phyloP scores from a whole-genome alignment of 2,329 filamentous ascomycete genomes.

The Trichoderma endophyticum region DNA sequence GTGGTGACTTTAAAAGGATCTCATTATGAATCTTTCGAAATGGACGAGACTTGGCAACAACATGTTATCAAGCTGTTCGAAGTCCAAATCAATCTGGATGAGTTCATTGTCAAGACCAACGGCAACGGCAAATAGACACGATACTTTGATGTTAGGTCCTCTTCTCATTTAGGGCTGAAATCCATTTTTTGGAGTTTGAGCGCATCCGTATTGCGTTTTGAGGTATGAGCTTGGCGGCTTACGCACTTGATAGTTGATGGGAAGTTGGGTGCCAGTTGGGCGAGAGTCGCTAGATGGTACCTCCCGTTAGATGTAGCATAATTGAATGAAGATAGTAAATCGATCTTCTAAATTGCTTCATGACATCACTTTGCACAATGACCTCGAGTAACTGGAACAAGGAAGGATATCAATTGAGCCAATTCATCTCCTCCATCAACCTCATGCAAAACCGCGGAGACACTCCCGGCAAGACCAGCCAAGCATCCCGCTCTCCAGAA shows the following conservation, averaged over 20 bases:
- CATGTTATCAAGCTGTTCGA: no score
- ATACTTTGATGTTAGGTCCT: neutral
- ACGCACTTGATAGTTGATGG: neutral
- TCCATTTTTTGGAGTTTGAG: no score
- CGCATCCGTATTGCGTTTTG: no score
- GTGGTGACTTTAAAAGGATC: no score
- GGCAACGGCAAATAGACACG: no score
- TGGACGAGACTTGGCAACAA: no score
- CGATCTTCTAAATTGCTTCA: neutral
- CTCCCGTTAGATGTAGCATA: neutral
- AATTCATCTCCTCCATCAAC: constrained; percentile 1
- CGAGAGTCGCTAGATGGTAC: neutral
- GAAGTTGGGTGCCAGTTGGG: neutral
- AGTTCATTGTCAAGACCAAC: neutral
- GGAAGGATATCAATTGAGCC: constrained; percentile 16
- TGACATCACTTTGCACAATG: neutral
- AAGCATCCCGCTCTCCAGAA: neutral
- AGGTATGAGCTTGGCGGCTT: neutral
- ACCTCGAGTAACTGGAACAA: neutral
- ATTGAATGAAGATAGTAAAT: neutral
- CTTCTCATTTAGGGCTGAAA: neutral
- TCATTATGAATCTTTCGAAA: no score
- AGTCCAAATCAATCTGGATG: no score
- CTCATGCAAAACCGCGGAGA: neutral
- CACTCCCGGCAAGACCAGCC: neutral